phyloP scores from a whole-genome alignment of 208 protist genomes.

The Naegleria fowleri region DNA sequence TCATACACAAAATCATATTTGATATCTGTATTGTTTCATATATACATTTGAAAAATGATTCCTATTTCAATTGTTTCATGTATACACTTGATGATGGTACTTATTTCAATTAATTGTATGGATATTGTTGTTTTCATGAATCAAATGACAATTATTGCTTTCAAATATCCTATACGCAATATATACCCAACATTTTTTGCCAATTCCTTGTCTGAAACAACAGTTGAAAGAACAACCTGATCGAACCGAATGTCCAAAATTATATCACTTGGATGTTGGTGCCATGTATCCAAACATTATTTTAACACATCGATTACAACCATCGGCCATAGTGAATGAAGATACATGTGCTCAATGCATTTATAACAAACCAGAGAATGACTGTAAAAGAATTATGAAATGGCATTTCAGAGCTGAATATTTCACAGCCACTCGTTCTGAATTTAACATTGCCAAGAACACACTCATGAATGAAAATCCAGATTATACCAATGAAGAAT shows the following conservation, averaged over 20 bases:
- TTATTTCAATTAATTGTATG: too few relatives aligned
- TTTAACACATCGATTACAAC: conserved; percentile 99
- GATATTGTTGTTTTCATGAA: too few relatives aligned
- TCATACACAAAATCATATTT: too few relatives aligned
- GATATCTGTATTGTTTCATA: too few relatives aligned
- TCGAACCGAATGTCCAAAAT: conserved; percentile 77
- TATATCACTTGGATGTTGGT: conserved; percentile 99
- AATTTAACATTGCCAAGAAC: conserved; percentile 86
- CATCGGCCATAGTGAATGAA: conserved; percentile 87
- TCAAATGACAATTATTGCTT: too few relatives aligned
- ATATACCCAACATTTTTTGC: too few relatives aligned
- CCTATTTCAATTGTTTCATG: too few relatives aligned
- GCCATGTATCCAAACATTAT: conserved; percentile 99
- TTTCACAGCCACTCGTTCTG: conserved; percentile 83
- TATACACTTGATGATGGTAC: too few relatives aligned
- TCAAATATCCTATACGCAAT: too few relatives aligned
- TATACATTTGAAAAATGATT: too few relatives aligned
- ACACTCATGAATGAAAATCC: conserved; percentile 86
- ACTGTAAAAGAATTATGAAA: conserved; percentile 92
- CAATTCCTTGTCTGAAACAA: too few relatives aligned
- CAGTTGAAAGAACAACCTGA: conserved; percentile 75
- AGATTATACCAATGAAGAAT: neutral
- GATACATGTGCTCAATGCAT: conserved; percentile 91
- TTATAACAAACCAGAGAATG: conserved; percentile 87
- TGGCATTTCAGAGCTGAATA: conserved; percentile 98